Evolutionary conservation across 805 yeast genomes (phyloP), one percentile per base, ranked within the genome.

Genomic region (Ogataea pilisensis): DNA sequence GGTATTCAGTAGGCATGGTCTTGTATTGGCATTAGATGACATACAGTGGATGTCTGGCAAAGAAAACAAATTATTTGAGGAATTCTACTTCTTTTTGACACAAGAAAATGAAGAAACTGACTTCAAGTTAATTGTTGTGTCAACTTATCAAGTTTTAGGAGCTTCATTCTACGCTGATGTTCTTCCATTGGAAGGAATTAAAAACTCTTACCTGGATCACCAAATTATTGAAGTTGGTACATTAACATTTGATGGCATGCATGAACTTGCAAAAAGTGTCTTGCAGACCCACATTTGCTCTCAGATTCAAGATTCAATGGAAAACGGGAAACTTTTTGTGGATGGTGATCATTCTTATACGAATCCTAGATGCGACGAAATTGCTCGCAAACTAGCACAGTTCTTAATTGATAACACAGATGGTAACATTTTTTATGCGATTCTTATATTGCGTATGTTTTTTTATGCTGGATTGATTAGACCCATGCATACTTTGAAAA

Each of bases 11-110:
- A 44, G 47, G 3, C 60, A 60, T 21, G 76, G 76, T 4, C 51
- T 73, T 21, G 69, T 76, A 0, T 44, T 73, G 2, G 61, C 70
- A 35, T 52, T 69, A 20, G 78, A 73, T 46, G 76, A 73, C 50
- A 46, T 69, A 22, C 75, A 73, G 40, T 69, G 70, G 68, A 64
- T 70, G 38, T 57, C 72, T 1, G 38, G 33, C 3, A 55, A 49
- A 7, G 69, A 63, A 44, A 54, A 63, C 50, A 38, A 30, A 5
- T 39, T 67, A 42, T 38, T 60, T 3, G 44, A 50, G 6, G 71
- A 67, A 32, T 51, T 62, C 5, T 34, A 56, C 3, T 52, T 50
- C 22, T 57, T 39, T 37, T 49, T 45, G 9, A 37, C 24, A 32
- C 37, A 43, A 29, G 46, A 44, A 16, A 40, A 45, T 34, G 37